phyloP scores from a whole-genome alignment of 768 basidiomycete genomes.

The Mycena filopes region DNA sequence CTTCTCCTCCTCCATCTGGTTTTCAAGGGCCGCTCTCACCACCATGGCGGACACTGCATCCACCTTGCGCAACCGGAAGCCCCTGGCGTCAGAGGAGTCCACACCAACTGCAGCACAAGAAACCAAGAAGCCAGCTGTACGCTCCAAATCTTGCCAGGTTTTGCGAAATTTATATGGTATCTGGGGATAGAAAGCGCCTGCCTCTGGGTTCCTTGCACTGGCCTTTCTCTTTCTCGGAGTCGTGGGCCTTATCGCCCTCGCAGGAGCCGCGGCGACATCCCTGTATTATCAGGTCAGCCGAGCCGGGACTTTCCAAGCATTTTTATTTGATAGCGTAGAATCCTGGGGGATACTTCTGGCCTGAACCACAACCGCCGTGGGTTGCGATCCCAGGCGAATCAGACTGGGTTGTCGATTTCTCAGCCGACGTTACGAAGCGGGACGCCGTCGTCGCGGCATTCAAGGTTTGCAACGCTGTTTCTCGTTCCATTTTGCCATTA shows the following conservation, averaged over 20 bases:
- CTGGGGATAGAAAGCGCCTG: not conserved
- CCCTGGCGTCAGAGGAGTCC: not conserved
- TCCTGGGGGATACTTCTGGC: constrained; percentile 22
- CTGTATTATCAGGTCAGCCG: constrained; percentile 20
- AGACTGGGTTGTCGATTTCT: constrained; percentile 35
- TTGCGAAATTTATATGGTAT: not conserved
- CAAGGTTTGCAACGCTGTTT: constrained; percentile 64
- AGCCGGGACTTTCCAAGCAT: not conserved
- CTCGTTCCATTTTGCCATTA: constrained; percentile 54
- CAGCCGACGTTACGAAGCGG: constrained; percentile 69
- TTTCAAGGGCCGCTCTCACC: too few species aligned
- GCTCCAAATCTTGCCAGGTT: not conserved
- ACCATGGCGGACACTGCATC: not conserved
- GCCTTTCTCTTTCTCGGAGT: constrained; percentile 6
- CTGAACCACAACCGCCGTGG: constrained; percentile 12
- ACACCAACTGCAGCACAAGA: not conserved
- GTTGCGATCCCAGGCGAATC: constrained; percentile 14
- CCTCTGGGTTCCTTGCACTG: constrained; percentile 4
- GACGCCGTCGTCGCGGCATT: constrained; percentile 83
- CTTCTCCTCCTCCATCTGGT: too few species aligned
- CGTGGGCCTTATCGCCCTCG: constrained; percentile 1
- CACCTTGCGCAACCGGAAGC: constrained; percentile 22
- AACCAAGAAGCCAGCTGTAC: constrained; percentile 12
- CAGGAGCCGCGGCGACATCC: constrained; percentile 12
- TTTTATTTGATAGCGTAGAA: constrained; percentile 4